A percentile compares a stretch with the other conserved stretches of the same genome.
Conservation (phyloP, 164 flowering plant genomes). For the Annona cherimola region DNA sequence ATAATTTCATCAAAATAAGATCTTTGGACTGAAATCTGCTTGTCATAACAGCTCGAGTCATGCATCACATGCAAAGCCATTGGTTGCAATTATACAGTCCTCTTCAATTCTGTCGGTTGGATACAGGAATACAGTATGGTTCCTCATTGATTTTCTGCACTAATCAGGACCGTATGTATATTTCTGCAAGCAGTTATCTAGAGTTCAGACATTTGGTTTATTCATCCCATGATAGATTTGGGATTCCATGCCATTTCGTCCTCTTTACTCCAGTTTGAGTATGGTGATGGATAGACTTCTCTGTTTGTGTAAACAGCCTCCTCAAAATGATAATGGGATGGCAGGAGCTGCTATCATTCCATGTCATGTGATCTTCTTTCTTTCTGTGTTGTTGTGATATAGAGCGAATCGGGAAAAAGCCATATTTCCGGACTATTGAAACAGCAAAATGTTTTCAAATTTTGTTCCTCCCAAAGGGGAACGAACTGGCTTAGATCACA, state of each 20-base stretch:
- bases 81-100: too few species aligned
- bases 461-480: background rate
- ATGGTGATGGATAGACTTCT: background rate
- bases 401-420: background rate
- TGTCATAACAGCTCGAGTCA: too few species aligned
- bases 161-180: too few species aligned
- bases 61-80: too few species aligned
- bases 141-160: too few species aligned
- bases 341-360: background rate
- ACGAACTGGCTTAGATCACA: background rate
- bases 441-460: background rate
- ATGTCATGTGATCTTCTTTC: background rate
- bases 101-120: too few species aligned
- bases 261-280: background rate
- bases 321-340: background rate
- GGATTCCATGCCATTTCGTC: background rate
- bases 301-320: background rate
- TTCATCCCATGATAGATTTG: background rate
- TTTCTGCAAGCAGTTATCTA: too few species aligned
- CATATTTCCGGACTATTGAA: background rate
- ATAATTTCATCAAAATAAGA: too few species aligned
- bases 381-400: background rate
- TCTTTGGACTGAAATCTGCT: too few species aligned
- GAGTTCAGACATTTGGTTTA: too few species aligned
- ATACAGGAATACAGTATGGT: too few species aligned